A percentile compares a stretch with the other conserved stretches of the same genome.
phyloP scores from a whole-genome alignment of 257 asterid species.

The Solanum pimpinellifolium region DNA sequence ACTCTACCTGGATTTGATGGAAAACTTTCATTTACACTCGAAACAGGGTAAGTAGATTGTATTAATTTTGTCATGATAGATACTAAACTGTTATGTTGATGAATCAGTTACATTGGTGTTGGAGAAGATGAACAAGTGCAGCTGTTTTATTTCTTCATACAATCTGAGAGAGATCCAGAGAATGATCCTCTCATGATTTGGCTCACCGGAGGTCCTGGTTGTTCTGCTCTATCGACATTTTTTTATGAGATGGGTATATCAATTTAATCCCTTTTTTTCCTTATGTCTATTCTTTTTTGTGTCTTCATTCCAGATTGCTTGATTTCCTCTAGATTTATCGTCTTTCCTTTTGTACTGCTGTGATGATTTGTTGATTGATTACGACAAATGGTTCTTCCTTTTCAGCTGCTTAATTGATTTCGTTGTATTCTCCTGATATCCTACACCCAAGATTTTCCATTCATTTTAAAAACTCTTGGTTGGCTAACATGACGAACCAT shows the following conservation, averaged over 20 bases:
- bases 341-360: not conserved
- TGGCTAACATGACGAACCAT: not conserved
- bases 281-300: not conserved
- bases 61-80: not conserved
- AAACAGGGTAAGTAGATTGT: constrained; percentile 28
- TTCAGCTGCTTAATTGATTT: not conserved
- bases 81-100: not conserved
- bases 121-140: constrained; percentile 34
- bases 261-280: not conserved
- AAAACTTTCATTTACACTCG: constrained; percentile 28
- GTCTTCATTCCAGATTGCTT: not conserved
- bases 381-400: not conserved
- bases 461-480: not conserved
- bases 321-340: not conserved
- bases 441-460: not conserved
- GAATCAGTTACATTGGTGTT: constrained; percentile 32
- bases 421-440: not conserved
- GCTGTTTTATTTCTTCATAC: constrained; percentile 41
- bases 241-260: constrained; percentile 28
- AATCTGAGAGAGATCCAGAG: constrained; percentile 28
- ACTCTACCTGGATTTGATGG: constrained; percentile 23
- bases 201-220: constrained; percentile 72
- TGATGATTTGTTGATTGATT: not conserved
- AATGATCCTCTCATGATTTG: constrained; percentile 51
- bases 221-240: constrained; percentile 43